Conservation (phyloP, 2,329 filamentous ascomycete genomes). For the Chrysosporium queenslandicum region DNA sequence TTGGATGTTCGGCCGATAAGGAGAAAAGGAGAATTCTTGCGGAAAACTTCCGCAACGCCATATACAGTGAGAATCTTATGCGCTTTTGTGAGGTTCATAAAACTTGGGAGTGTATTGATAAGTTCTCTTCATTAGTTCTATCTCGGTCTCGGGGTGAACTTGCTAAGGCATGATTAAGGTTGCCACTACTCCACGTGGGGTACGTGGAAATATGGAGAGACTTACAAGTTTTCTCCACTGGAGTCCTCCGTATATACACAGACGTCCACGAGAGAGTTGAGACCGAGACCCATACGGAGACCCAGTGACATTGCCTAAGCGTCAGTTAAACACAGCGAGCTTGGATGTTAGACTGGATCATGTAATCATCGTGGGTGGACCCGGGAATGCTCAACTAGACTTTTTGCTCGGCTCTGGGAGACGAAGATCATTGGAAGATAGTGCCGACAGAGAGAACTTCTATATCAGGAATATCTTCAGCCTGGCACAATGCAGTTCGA, state of each 20-base stretch:
- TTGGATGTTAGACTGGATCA: no score
- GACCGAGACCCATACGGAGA: no score
- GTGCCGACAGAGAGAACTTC: background rate
- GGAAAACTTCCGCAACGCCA: background rate
- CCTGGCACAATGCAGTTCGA: background rate
- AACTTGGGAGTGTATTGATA: background rate
- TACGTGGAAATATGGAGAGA: no score
- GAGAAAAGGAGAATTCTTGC: background rate
- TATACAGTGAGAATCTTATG: background rate
- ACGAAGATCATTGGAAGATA: conserved; percentile 2
- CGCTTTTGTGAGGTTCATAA: background rate
- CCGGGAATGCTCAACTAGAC: background rate
- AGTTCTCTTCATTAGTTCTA: no score
- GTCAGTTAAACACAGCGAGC: no score
- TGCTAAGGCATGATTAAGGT: no score
- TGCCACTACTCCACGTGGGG: no score
- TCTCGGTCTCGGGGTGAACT: no score
- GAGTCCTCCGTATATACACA: no score
- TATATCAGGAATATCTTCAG: background rate
- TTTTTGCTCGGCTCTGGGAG: background rate
- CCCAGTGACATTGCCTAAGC: no score
- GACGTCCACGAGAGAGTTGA: no score
- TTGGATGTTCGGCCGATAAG: background rate
- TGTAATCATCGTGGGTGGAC: background rate
- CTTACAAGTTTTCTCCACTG: no score